Base-by-base conservation (phyloP, 2,329 filamentous ascomycete genomes). In the Colletotrichum echinochloae region DNA sequence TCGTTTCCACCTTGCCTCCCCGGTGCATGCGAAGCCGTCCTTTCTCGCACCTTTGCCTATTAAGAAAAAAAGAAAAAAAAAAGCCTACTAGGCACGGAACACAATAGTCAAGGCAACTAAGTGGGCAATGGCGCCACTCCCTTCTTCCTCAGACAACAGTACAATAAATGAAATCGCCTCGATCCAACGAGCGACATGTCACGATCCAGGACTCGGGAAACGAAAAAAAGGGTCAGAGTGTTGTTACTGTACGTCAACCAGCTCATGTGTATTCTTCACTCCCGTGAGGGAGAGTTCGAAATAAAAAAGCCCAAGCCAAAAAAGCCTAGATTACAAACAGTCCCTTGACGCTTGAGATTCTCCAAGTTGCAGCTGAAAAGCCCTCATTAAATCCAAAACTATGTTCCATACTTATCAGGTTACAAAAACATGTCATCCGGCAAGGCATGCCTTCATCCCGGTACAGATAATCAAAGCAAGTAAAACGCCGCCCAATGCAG, bases 401-500 rank as follows among this genome's bases (percentile, higher is more conserved):
- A 20, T 57, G 57, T 66, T 16, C 37, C 35, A 41, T 33, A 51
- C 35, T 14, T 37, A 23, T 37, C 46, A 48, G 33, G n/a, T 16
- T 41, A 33, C 41, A 39, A 28, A 28, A 41, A 20, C 28, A 37
- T 30, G 18, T 23, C 28, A 5, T 33, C 54, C 37, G 33, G 30
- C 55, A 41, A 66, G 62, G 48, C 66, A 60, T 55, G 48, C 62
- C 62, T 41, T 23, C 52, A 20, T 48, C 62, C 9, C 59, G n/a
- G 41, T 60, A 64, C 51, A 54, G 7, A 60, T 14, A 64, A 51
- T 28, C 12, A 28, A 28, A 60, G 20, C 39, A 66, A 44, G 65
- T 28, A 52, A 26, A 70, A 72, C 70, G 66, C 70, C 70, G 66
- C 66, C 70, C 66, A 72, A 72, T 72, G 70, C 70, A 61, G 41